Conservation (phyloP, 2,329 filamentous ascomycete species). For the Gaeumannomyces sp. region DNA sequence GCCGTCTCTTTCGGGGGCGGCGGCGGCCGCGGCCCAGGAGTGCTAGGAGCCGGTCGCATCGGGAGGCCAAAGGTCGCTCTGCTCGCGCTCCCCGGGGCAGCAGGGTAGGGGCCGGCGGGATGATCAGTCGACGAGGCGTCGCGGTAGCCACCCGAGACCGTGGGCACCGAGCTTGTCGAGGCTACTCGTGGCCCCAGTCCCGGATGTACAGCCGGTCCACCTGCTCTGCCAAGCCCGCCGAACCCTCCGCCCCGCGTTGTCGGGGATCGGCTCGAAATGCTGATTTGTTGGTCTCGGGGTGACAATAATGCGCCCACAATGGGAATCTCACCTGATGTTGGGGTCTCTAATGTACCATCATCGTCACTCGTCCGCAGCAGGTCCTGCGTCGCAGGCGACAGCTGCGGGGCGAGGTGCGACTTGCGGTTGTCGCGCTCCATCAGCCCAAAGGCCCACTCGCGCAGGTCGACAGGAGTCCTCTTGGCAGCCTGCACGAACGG, state of each 20-base stretch:
- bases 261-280: slow-evolving; percentile 43
- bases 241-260: slow-evolving; percentile 39
- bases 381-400: slow-evolving; percentile 72
- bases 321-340: slow-evolving; percentile 67
- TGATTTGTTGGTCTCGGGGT: slow-evolving; percentile 42
- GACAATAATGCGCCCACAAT: slow-evolving; percentile 54
- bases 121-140: slow-evolving; percentile 3
- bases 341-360: slow-evolving; percentile 47
- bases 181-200: slow-evolving; percentile 46
- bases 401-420: slow-evolving; percentile 78
- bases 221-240: slow-evolving; percentile 38
- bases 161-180: slow-evolving; percentile 48
- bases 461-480: slow-evolving; percentile 87
- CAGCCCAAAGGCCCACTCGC: slow-evolving; percentile 88
- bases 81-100: slow-evolving; percentile 35
- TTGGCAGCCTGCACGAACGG: slow-evolving; percentile 95
- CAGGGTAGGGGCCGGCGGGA: slow-evolving; percentile 20
- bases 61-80: slow-evolving; percentile 55
- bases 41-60: slow-evolving; percentile 52
- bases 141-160: slow-evolving; percentile 20
- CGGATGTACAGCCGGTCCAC: slow-evolving; percentile 40
- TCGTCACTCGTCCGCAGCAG: slow-evolving; percentile 59
- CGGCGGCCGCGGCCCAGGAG: slow-evolving; percentile 53
- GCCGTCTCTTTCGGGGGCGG: slow-evolving; percentile 46
- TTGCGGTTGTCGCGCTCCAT: slow-evolving; percentile 95